Conservation (phyloP, 768 basidiomycete genomes). For the Leucosporidium yakuticum region DNA sequence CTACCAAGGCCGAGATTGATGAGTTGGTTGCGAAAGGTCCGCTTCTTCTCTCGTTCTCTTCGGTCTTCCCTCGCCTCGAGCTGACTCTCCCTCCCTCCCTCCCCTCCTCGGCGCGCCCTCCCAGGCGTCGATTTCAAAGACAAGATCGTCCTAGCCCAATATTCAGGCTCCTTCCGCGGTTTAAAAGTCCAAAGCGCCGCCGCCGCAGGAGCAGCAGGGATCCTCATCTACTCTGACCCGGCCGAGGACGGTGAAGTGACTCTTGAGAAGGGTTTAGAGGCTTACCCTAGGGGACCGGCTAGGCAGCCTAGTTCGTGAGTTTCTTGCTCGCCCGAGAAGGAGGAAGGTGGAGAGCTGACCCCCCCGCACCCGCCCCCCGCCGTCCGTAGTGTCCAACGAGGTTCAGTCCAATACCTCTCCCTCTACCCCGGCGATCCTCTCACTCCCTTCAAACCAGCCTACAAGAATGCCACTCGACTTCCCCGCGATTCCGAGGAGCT, state of each 20-base stretch:
- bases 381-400: conserved; percentile 61
- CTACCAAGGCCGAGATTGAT: conserved; percentile 66
- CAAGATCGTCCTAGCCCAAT: conserved; percentile 71
- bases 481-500: conserved; percentile 36
- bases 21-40: conserved; percentile 55
- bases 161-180: conserved; percentile 68
- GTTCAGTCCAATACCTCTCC: conserved; percentile 67
- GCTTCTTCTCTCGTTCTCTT: conserved; percentile 4
- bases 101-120: conserved; percentile 12
- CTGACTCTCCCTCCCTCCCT: not conserved
- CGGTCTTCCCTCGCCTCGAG: not conserved
- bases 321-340: not conserved
- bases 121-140: conserved; percentile 67
- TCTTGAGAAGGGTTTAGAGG: conserved; percentile 17
- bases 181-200: conserved; percentile 76
- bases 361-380: conserved; percentile 8
- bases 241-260: conserved; percentile 35
- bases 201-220: conserved; percentile 34
- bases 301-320: conserved; percentile 62
- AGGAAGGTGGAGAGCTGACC: not conserved
- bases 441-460: conserved; percentile 82
- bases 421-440: conserved; percentile 59
- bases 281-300: conserved; percentile 79
- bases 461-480: conserved; percentile 62
- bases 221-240: conserved; percentile 38